A percentile compares a stretch with the other conserved stretches of the same genome.
phyloP scores from a whole-genome alignment of 805 yeast species.

The Monosporozyma aquatica region DNA sequence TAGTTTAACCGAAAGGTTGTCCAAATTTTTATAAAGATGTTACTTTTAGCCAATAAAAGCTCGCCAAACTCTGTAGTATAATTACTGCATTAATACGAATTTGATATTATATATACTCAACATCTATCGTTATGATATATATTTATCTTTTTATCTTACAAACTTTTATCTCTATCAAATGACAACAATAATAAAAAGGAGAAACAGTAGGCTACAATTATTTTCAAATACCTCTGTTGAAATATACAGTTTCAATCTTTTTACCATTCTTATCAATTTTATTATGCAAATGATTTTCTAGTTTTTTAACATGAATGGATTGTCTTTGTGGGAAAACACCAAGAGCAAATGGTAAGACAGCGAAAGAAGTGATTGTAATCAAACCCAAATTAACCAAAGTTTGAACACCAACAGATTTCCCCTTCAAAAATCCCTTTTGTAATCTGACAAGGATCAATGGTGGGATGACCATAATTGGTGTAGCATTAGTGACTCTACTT shows the following conservation, averaged over 20 bases:
- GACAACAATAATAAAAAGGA: no score
- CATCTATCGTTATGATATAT: no score
- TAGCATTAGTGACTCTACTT: conserved; percentile 88
- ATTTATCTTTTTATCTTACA: no score
- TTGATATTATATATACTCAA: no score
- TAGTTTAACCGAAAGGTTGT: no score
- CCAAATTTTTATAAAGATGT: no score
- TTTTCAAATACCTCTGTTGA: conserved; percentile 74
- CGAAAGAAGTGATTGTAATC: conserved; percentile 75
- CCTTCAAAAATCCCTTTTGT: conserved; percentile 61
- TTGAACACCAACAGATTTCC: conserved; percentile 56
- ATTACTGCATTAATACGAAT: no score
- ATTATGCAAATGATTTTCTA: conserved; percentile 58
- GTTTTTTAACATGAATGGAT: conserved; percentile 42
- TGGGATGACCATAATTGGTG: conserved; percentile 96
- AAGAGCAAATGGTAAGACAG: conserved; percentile 86
- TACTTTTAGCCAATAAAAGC: no score
- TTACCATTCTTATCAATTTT: conserved; percentile 56
- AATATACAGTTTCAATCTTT: conserved; percentile 53
- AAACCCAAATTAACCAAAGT: conserved; percentile 75
- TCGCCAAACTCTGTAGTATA: no score
- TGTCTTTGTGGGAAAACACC: conserved; percentile 93
- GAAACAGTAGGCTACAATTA: neutral
- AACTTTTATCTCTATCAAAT: no score
- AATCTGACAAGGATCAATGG: conserved; percentile 74